These are phyloP conservation scores for Pterocarpus macrocarpus DNA, from an alignment of 306 rosid species.

Conservation along the genomic window DNA sequence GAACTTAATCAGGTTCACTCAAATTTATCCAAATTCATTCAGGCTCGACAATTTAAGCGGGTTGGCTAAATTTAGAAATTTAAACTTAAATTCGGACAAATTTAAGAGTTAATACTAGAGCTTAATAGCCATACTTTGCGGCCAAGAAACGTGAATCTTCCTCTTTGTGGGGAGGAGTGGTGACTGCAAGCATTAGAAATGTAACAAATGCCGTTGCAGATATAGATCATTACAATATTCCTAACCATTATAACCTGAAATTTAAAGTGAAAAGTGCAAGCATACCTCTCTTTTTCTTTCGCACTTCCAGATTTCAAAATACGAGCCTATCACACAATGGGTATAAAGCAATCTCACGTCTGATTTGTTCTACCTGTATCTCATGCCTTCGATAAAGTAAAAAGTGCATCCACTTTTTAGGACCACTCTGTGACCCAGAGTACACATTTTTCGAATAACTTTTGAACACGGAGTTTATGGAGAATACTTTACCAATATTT, in stretches of 20 bases:
- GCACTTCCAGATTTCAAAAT: constrained; percentile 10
- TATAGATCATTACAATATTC: constrained; percentile 38
- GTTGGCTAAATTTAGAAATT: too few species aligned
- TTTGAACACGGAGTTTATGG: background rate
- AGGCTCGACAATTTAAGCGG: too few species aligned
- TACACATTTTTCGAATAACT: background rate
- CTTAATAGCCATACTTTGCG: background rate
- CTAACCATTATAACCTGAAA: constrained; percentile 19
- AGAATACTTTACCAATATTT: background rate
- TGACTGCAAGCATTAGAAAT: background rate
- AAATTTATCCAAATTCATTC: too few species aligned
- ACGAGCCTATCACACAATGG: background rate
- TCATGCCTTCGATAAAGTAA: constrained; percentile 17
- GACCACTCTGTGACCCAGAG: constrained; percentile 8
- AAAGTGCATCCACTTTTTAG: constrained; percentile 4
- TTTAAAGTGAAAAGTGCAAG: constrained; percentile 25
- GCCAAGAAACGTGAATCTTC: constrained; percentile 32
- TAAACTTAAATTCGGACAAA: too few species aligned
- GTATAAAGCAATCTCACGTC: background rate
- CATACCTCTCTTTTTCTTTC: background rate
- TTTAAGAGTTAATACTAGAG: too few species aligned
- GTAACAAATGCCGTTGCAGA: constrained; percentile 38
- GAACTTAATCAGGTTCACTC: too few species aligned
- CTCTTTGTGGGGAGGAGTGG: constrained; percentile 5
- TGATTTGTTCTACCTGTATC: background rate